A percentile compares a stretch with the other conserved stretches of the same genome.
Evolutionary conservation across 352 stramenopile species (phyloP).

Genomic region (Phytophthora vignae): DNA sequence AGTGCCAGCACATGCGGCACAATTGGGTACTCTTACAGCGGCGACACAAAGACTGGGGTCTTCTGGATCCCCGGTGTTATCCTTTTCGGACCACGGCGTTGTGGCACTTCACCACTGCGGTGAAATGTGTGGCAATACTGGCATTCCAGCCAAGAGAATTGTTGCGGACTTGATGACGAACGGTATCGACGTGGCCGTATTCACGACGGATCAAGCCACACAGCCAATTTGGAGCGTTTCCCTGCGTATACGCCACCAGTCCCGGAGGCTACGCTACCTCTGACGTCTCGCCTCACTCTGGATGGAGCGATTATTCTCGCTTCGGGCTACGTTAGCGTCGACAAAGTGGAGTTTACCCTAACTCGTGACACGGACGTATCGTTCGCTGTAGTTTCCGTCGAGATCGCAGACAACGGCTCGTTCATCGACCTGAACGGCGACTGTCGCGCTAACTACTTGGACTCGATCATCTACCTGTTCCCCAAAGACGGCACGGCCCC

Average conservation of each 20-base stretch:
- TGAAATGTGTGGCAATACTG: constrained; percentile 59
- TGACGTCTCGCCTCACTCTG: constrained; percentile 28
- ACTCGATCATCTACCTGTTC: constrained; percentile 66
- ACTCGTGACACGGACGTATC: constrained; percentile 41
- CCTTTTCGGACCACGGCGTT: constrained; percentile 55
- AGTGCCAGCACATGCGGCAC: constrained; percentile 44
- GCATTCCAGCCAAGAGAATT: constrained; percentile 53
- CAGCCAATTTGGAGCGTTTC: constrained; percentile 44
- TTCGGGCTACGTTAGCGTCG: constrained; percentile 44
- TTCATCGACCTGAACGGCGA: constrained; percentile 72
- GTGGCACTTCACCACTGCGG: constrained; percentile 76
- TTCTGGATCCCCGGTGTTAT: constrained; percentile 68
- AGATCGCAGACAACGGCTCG: constrained; percentile 60
- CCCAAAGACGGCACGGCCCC: constrained; percentile 28
- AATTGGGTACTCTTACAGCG: constrained; percentile 60
- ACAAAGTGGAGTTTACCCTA: constrained; percentile 61
- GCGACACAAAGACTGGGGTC: constrained; percentile 71
- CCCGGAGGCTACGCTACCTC: not conserved
- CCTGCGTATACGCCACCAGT: constrained; percentile 43
- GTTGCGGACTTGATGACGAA: constrained; percentile 43
- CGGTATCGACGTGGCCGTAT: constrained; percentile 34
- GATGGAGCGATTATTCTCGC: constrained; percentile 42
- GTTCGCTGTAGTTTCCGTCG: constrained; percentile 61
- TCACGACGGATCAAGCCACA: constrained; percentile 32
- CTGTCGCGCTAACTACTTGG: constrained; percentile 61